Evolutionary conservation across 495 filamentous ascomycete species (phyloP), one percentile per base, ranked within the genome.

Genomic region (Penicillium paxilli): DNA sequence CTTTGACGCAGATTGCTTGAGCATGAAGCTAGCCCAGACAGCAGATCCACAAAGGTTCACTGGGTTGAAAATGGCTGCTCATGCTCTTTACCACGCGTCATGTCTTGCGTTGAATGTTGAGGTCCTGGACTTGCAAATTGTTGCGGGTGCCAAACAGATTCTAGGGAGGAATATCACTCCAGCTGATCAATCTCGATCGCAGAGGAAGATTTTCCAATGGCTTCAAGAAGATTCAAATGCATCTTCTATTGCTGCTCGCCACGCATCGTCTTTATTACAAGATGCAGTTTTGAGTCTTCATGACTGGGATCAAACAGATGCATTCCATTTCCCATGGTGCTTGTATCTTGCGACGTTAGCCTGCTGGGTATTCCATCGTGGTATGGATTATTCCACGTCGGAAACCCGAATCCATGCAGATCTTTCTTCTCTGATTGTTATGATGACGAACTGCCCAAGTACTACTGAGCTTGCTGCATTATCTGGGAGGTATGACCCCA

Each of bases 281-380:
- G 72, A 71, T 33, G 75, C 78, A 2, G 71, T 81, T 6, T 51
- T 69, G 20, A 74, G 73, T 44, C 67, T 80, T 12, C 68, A 75
- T 30, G 72, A 83, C 35, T 80, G 74, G 65, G 77, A 80, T 23
- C 70, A 71, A 12, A 76, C 74, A 12, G 72, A 79, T 52, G 66
- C 76, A 5, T 82, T 82, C 52, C 80, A 82, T 59, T 80, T 79
- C 44, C 78, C 80, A 0, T 83, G 81, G 82, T 78, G 77, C 54
- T 58, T 83, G 26, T 85, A 85, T 55, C 62, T 83, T 21, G 77
- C 76, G 5, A 82, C 81, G 3, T 49, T 83, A 35, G 71, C 74
- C 1, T 74, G 74, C 44, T 85, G 80, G 80, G 70, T 74, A 8
- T 79, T 82, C 32, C 76, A 78, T 52, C 64, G 73, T 20, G 66